Percentiles rank a stretch among this genome's conserved stretches.
Conservation (phyloP, 768 basidiomycete genomes). For the Lenzites betulinus region DNA sequence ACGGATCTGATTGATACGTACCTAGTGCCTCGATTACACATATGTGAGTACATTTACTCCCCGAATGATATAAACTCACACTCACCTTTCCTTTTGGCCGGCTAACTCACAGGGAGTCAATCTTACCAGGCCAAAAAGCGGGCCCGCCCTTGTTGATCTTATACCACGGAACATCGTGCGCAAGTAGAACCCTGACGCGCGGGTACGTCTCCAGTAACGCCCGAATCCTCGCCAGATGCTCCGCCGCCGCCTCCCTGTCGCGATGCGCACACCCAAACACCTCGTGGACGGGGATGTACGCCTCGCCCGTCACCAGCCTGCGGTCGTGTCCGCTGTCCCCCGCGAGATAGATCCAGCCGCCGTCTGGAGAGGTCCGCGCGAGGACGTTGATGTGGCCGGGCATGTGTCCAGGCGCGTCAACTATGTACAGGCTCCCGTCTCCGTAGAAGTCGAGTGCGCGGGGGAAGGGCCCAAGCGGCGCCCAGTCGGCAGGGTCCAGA, state of each 20-base stretch:
- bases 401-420: conserved; percentile 60
- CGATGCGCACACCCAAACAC: conserved; percentile 43
- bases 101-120: conserved; percentile 16
- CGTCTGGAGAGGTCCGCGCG: conserved; percentile 54
- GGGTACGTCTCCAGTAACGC: conserved; percentile 33
- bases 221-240: conserved; percentile 44
- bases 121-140: conserved; percentile 39
- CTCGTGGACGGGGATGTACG: conserved; percentile 37
- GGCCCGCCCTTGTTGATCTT: conserved; percentile 42
- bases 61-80: too few relatives aligned
- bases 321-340: conserved; percentile 15
- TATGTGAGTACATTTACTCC: too few relatives aligned
- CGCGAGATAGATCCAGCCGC: conserved; percentile 43
- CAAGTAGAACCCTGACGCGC: conserved; percentile 49
- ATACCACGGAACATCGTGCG: conserved; percentile 59
- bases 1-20: too few relatives aligned
- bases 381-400: conserved; percentile 56
- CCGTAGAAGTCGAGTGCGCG: conserved; percentile 52
- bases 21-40: too few relatives aligned
- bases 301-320: conserved; percentile 33
- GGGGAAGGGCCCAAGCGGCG: conserved; percentile 52
- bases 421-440: conserved; percentile 59
- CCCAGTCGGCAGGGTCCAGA: conserved; percentile 32
- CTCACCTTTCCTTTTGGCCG: too few relatives aligned
- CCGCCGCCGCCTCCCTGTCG: conserved; percentile 44